These are phyloP conservation scores for Plantago major DNA, from an alignment of 257 asterid species.

Conservation along the genomic window DNA sequence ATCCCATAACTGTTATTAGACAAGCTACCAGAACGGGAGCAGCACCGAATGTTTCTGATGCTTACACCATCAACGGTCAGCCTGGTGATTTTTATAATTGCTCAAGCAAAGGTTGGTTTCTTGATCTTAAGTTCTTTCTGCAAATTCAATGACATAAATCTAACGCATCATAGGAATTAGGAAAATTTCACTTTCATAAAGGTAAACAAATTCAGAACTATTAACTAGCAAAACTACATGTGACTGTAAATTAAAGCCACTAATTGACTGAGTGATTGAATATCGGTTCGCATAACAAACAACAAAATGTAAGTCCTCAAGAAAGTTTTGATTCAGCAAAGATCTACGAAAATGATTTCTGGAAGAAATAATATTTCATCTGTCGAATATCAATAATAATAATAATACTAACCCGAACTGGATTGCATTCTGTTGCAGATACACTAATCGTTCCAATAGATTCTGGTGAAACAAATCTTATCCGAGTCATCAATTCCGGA, in stretches of 20 bases:
- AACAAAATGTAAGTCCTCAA: neutral
- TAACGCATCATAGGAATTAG: neutral
- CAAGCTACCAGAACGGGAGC: slow-evolving; percentile 76
- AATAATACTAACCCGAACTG: neutral
- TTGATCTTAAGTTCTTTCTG: slow-evolving; percentile 1
- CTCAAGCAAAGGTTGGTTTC: slow-evolving; percentile 61
- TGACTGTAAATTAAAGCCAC: neutral
- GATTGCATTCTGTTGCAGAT: slow-evolving; percentile 34
- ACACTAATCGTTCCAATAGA: slow-evolving; percentile 52
- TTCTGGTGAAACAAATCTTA: slow-evolving; percentile 67
- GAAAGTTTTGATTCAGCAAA: neutral
- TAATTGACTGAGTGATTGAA: neutral
- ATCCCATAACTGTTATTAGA: slow-evolving; percentile 67
- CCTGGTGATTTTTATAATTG: slow-evolving; percentile 88
- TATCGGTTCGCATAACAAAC: neutral
- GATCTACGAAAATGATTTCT: neutral
- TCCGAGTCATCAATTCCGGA: slow-evolving; percentile 63
- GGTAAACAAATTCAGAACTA: too few relatives aligned
- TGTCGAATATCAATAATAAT: neutral
- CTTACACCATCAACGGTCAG: slow-evolving; percentile 84
- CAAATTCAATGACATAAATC: neutral
- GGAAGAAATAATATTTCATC: neutral
- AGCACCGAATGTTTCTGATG: slow-evolving; percentile 66
- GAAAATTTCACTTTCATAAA: too few relatives aligned
- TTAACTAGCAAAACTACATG: too few relatives aligned